phyloP scores from a whole-genome alignment of 352 stramenopile genomes.

The Phytophthora kernoviae region DNA sequence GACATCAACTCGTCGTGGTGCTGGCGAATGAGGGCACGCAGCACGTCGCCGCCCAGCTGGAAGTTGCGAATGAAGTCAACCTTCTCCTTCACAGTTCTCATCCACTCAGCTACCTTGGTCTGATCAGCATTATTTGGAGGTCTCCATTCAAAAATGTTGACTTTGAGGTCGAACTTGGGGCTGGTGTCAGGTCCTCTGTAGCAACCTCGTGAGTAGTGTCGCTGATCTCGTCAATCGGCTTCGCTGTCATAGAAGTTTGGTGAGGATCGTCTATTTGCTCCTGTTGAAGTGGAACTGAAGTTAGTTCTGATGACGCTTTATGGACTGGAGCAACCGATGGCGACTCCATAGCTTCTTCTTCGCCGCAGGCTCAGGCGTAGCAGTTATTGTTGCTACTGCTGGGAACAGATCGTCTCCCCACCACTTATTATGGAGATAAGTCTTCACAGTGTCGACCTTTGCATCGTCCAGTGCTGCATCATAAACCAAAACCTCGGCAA shows the following conservation, averaged over 20 bases:
- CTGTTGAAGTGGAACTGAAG: not conserved
- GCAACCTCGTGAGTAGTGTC: not conserved
- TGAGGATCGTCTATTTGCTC: not conserved
- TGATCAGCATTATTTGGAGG: constrained; percentile 17
- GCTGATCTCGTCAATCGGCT: not conserved
- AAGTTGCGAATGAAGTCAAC: constrained; percentile 61
- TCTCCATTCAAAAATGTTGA: constrained; percentile 76
- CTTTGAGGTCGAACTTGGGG: constrained; percentile 29
- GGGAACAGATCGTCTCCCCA: constrained; percentile 38
- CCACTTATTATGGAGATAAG: constrained; percentile 61
- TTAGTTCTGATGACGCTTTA: not conserved
- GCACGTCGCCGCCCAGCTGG: constrained; percentile 54
- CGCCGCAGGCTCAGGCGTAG: constrained; percentile 1
- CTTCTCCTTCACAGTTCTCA: constrained; percentile 43
- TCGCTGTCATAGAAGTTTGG: not conserved
- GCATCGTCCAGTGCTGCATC: constrained; percentile 43
- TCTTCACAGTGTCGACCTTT: constrained; percentile 35
- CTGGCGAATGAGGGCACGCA: constrained; percentile 63
- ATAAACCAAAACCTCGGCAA: constrained; percentile 65
- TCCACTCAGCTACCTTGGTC: constrained; percentile 42
- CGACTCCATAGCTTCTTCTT: not conserved
- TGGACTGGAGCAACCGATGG: not conserved
- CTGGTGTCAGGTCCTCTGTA: constrained; percentile 2
- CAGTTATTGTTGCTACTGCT: not conserved
- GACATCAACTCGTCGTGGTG: constrained; percentile 63